Base-by-base conservation (phyloP, 1,139 yeast genomes). In the Sugiyamaella paludigena region DNA sequence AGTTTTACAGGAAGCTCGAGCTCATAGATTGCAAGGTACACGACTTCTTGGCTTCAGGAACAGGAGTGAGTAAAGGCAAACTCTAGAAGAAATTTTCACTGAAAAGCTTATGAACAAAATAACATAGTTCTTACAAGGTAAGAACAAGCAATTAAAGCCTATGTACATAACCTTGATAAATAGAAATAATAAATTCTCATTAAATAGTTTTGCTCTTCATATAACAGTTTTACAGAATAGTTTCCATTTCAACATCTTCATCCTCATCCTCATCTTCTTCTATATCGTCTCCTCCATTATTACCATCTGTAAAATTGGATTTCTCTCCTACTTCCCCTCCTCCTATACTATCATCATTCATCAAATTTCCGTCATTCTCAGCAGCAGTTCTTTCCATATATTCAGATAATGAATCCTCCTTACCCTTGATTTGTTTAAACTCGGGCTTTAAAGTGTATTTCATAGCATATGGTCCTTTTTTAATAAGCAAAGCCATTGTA, bases 401-500 rank as follows among this genome's bases (percentile, higher is more conserved):
- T 26, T 55, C 59, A 10, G 65, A 59, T 15, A 61, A 42, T 6
- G 61, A 53, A 29, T 58, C 55, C 10, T 61, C 62, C 83, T 74
- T 63, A 13, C 83, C 83, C 54, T 63, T 57, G 46, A 67, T 58
- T 39, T 62, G 63, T 54, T 84, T 87, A 69, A 87, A 92, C 69
- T 92, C 98, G 7, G 91, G 92, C 70, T 87, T 87, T 63, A 92
- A 73, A 49, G 89, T 84, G 70, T 91, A 92, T 68, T 87, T 91
- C 64, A 91, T 78, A 1, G 98, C 95, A 65, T 91, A 91, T 0
- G 98, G 97, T 16, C 99, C 99, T 67, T 88, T 88, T 64, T 92
- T 89, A 60, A 87, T 91, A 62, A 92, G 76, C 40, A 81, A 79
- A 1, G 98, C 98, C 65, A 92, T 88, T 43, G 87, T 81, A 53